Percentiles rank a stretch among this genome's conserved stretches.
Conservation (phyloP, 805 yeast species). For the Torulaspora quercuum region DNA sequence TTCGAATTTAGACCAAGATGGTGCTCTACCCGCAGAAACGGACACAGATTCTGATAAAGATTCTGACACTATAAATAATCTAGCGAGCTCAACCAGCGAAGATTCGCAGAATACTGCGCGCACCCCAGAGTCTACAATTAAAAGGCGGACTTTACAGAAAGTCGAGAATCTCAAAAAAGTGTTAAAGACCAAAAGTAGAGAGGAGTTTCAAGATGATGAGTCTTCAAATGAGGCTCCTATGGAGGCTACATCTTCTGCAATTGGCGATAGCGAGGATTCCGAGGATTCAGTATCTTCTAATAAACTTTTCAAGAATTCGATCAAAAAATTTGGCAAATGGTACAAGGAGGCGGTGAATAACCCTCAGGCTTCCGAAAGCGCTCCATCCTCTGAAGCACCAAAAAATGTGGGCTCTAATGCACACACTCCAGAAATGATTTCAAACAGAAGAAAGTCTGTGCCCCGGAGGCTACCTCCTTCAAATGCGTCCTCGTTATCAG, state of each 20-base stretch:
- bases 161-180: constrained; percentile 22
- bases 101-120: constrained; percentile 6
- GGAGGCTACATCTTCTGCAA: constrained; percentile 21
- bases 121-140: constrained; percentile 11
- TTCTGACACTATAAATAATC: too few species aligned
- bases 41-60: too few species aligned
- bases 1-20: too few species aligned
- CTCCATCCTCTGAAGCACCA: constrained; percentile 2
- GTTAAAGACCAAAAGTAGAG: constrained; percentile 24
- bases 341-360: constrained; percentile 41
- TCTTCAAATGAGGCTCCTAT: constrained; percentile 23
- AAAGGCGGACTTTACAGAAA: constrained; percentile 20
- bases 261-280: constrained; percentile 15
- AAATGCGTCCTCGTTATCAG: constrained; percentile 6
- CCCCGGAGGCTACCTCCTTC: constrained; percentile 21
- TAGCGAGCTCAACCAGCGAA: constrained; percentile 1
- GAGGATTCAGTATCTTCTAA: constrained; percentile 34
- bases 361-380: constrained; percentile 6
- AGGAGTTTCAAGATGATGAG: constrained; percentile 29
- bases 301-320: constrained; percentile 43
- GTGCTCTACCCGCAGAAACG: too few species aligned
- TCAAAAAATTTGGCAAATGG: constrained; percentile 67
- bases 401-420: constrained; percentile 5
- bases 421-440: constrained; percentile 30
- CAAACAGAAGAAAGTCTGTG: constrained; percentile 32